Base-by-base conservation (phyloP, 192 early-diverging fungal species). In the Podila verticillata region DNA sequence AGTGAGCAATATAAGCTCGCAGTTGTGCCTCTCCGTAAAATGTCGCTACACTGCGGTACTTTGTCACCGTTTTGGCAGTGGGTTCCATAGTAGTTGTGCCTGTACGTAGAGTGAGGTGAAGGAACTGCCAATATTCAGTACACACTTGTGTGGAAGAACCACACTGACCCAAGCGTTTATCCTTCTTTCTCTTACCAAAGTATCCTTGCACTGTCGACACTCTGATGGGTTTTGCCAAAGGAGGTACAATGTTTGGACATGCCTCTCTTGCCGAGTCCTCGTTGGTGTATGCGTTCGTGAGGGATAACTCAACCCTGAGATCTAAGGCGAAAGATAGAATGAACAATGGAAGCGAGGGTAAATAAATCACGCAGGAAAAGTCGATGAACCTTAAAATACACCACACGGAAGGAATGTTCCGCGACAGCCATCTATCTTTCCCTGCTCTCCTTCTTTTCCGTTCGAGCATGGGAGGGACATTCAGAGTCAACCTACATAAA, bases 281-380 rank as follows among this genome's bases (percentile, higher is more conserved):
- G 44, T 79, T 79, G 3, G 63, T 61, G 32, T 72, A 79, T 0
- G 75, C 75, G 57, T 72, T 79, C 17, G 69, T 57, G 32, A 79
- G 49, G 4, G 75, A 79, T 7, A 79, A 31, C 36, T 79, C 75
- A 7, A 79, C 75, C 6, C 75, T 64, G 12, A 79, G 58, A n/a
- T 71, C 75, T 78, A 44, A 44, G 4, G 15, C 4, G 13, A 15
- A 44, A 44, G 39, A 15, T 15, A 15, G 39, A 15, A 44, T 44
- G 39, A 12, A 44, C 7, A 44, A n/a, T n/a, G 12, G 10, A 44
- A 13, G 12, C 39, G 3, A 44, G 39, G 39, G 39, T 44, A 44
- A 44, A 44, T 44, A 17, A 17, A 44, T 39, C 36, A 39, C 36
- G 13, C 36, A 44, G 35, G 9, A 36, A 7, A 9, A 36, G 39